Base-by-base conservation (phyloP, 1,284 basidiomycete genomes). In the Agaricales sp. region DNA sequence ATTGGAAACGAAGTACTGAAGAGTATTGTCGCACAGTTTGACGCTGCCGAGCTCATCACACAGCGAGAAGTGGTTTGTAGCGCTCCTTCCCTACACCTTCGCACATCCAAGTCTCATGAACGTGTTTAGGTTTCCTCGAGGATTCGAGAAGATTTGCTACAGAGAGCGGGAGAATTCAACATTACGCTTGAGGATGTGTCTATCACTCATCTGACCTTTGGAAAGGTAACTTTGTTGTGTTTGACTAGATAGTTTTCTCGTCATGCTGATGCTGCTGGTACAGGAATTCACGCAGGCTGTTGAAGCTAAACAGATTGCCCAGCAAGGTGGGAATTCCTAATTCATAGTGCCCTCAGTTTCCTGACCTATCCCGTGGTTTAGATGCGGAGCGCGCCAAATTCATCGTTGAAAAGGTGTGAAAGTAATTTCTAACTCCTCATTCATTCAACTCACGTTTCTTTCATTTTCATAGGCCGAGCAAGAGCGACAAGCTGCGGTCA, bases 361-460 rank as follows among this genome's bases (percentile, higher is more conserved):
- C 4, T 23, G 24, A n/a, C n/a, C n/a, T n/a, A n/a, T n/a, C n/a
- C n/a, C n/a, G n/a, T n/a, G n/a, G 2, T 50, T 37, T 58, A 88
- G 93, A 96, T 69, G 94, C 94, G 53, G 96, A 99, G 70, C 82
- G 96, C 44, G 95, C 95, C 54, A 98, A 96, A 68, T 99, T 99
- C 67, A 90, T 99, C 56, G 95, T 99, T 55, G 96, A 99, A 68
- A 94, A 92, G 78, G 89, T 87, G 50, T 51, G 73, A 54, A 18
- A 22, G 43, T 45, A 14, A 11, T 26, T 8, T 11, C 20, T 30
- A 12, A n/a, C 4, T 20, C 18, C 43, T 50, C 38, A 22, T 21
- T 19, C 21, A 21, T 45, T 19, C 21, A 49, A 47, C 51, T 43
- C 51, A 43, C 45, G 43, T 54, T 44, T 50, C 46, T 43, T 51